Percentiles rank a stretch among this genome's conserved stretches.
Evolutionary conservation across 371 early-diverging fungal species (phyloP).

Genomic region (Mortierella sp.): DNA sequence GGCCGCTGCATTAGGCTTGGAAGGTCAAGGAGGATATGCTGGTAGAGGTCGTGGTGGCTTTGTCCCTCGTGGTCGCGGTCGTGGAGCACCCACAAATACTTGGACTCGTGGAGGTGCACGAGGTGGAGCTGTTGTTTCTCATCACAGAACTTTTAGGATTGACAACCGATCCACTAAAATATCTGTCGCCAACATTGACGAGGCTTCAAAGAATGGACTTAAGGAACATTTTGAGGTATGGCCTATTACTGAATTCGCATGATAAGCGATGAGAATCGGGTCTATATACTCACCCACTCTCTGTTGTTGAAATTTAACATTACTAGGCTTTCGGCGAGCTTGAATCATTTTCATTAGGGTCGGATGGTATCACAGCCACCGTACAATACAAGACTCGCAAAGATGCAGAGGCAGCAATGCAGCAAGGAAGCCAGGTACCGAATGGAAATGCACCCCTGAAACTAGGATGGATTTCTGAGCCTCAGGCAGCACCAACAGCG

Average conservation of each 20-base stretch:
- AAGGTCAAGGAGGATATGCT: slow-evolving; percentile 60
- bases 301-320: background rate
- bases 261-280: background rate
- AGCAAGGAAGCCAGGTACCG: slow-evolving; percentile 55
- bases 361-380: slow-evolving; percentile 56
- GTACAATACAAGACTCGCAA: slow-evolving; percentile 63
- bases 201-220: slow-evolving; percentile 59
- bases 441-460: slow-evolving; percentile 46
- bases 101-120: slow-evolving; percentile 46
- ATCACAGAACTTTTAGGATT: slow-evolving; percentile 60
- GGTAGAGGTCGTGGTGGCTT: slow-evolving; percentile 64
- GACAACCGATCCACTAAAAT: slow-evolving; percentile 82
- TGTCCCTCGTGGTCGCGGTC: slow-evolving; percentile 65
- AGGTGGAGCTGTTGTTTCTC: slow-evolving; percentile 30
- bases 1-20: slow-evolving; percentile 61
- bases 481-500: slow-evolving; percentile 15
- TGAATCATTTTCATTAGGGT: slow-evolving; percentile 48
- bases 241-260: slow-evolving; percentile 1
- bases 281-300: background rate
- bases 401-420: slow-evolving; percentile 62
- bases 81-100: slow-evolving; percentile 52
- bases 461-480: slow-evolving; percentile 58
- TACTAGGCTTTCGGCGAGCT: slow-evolving; percentile 72
- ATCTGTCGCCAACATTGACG: slow-evolving; percentile 65
- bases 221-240: slow-evolving; percentile 73